Base-by-base conservation (phyloP, 352 stramenopile genomes). In the Phytopythium helicoides region DNA sequence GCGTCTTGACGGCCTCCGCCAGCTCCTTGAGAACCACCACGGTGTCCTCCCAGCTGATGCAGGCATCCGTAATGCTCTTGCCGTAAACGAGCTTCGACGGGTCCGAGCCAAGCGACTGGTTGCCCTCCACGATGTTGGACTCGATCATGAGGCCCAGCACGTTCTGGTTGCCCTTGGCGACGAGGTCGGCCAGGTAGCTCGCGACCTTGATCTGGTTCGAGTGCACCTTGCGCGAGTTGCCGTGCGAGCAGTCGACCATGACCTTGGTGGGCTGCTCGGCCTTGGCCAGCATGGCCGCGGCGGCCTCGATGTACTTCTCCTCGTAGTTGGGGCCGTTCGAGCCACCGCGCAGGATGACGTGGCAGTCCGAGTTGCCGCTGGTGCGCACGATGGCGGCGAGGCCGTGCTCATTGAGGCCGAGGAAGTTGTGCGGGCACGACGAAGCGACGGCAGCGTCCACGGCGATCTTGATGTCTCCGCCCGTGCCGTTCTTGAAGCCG, bases 201-300 rank as follows among this genome's bases (percentile, higher is more conserved):
- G 78, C 63, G 26, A 95, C 86, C 54, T 89, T 87, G 39, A 81
- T 62, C 60, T 95, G 86, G 69, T 95, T 95, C 25, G 68, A 55
- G 66, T 93, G 85, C 42, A 84, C 53, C 65, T 94, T 94, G 58
- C 80, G 72, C 40, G 80, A 92, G 73, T 95, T 95, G 54, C 86
- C 86, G 66, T 95, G 86, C 44, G 80, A 93, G 73, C 86, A 94
- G 68, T 95, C 86, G 41, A 95, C 66, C 86, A 95, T 93, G 70
- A 95, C 72, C 60, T 89, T 89, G 33, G 62, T 66, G 10, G 73
- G 64, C 48, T 90, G 79, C 50, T 84, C 72, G 41, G 77, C 74
- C 64, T 89, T 89, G 19, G 68, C 40, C 19, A 95, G 67, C 68
- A 81, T 68, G 12, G 55, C 59, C 7, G 79, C 77, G 23, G 75